These are phyloP conservation scores for Solanum chilense DNA, from an alignment of 257 asterid species.

Conservation along the genomic window DNA sequence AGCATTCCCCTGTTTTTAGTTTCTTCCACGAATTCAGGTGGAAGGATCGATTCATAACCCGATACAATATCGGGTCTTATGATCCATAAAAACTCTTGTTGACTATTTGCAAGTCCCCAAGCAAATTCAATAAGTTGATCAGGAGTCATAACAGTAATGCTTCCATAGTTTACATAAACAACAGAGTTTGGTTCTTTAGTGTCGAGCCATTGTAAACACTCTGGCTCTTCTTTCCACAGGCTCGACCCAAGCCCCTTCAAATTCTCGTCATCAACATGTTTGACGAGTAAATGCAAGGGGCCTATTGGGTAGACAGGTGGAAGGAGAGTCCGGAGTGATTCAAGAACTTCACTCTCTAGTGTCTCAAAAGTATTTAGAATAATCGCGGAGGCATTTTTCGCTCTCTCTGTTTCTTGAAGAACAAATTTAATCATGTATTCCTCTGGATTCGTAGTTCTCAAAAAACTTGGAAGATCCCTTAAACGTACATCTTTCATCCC, in stretches of 20 bases:
- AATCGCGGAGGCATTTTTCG: neutral
- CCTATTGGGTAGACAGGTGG: slow-evolving; percentile 3
- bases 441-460: slow-evolving; percentile 6
- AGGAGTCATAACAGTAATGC: neutral
- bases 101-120: slow-evolving; percentile 6
- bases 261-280: neutral
- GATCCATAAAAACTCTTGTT: slow-evolving; percentile 2
- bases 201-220: neutral
- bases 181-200: neutral
- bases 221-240: neutral
- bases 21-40: neutral
- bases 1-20: neutral
- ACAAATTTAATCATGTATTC: neutral
- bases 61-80: neutral
- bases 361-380: slow-evolving; percentile 1
- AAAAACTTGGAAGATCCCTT: slow-evolving; percentile 2
- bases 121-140: slow-evolving; percentile 1
- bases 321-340: neutral
- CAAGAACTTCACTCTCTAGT: neutral
- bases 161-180: neutral
- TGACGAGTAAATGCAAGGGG: slow-evolving; percentile 3
- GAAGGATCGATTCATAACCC: neutral
- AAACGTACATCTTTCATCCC: neutral
- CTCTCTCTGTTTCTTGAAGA: neutral
- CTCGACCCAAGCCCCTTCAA: neutral